A percentile compares a stretch with the other conserved stretches of the same genome.
phyloP scores from a whole-genome alignment of 805 yeast species.

The Ogataea chonburiensis region DNA sequence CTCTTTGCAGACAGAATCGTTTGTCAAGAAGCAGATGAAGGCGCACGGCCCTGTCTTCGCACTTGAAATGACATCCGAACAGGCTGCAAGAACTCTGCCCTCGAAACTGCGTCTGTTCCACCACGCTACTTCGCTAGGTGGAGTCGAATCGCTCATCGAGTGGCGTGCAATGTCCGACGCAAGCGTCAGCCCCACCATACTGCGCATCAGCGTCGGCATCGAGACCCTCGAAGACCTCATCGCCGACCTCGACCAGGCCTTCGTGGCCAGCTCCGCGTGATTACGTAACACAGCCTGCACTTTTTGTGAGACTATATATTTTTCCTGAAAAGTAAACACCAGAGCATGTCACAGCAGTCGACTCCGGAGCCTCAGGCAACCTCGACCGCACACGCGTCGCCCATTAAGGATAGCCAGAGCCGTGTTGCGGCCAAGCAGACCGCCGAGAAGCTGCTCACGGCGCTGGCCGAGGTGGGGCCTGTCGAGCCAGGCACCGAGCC shows the following conservation, averaged over 20 bases:
- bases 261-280: conserved; percentile 28
- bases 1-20: conserved; percentile 70
- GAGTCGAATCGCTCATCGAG: conserved; percentile 86
- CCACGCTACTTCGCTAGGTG: conserved; percentile 93
- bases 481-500: conserved; percentile 11
- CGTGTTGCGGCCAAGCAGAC: conserved; percentile 12
- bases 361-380: conserved; percentile 19
- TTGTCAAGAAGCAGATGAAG: conserved; percentile 62
- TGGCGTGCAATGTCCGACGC: conserved; percentile 82
- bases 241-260: conserved; percentile 64
- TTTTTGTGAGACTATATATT: conserved; percentile 1
- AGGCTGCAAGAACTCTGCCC: conserved; percentile 64
- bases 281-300: too few species aligned
- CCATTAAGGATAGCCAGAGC: conserved; percentile 7
- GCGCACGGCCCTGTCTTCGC: conserved; percentile 76
- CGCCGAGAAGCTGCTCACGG: conserved; percentile 11
- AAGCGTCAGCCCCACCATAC: conserved; percentile 50
- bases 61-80: conserved; percentile 48
- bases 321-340: conserved; percentile 6
- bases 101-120: conserved; percentile 65
- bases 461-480: conserved; percentile 8
- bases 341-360: conserved; percentile 6
- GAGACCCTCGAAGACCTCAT: conserved; percentile 78
- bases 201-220: conserved; percentile 78
- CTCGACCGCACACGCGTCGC: conserved; percentile 15